Evolutionary conservation across 768 basidiomycete species (phyloP), one percentile per base, ranked within the genome.

Genomic region (Chalciporus chontae): DNA sequence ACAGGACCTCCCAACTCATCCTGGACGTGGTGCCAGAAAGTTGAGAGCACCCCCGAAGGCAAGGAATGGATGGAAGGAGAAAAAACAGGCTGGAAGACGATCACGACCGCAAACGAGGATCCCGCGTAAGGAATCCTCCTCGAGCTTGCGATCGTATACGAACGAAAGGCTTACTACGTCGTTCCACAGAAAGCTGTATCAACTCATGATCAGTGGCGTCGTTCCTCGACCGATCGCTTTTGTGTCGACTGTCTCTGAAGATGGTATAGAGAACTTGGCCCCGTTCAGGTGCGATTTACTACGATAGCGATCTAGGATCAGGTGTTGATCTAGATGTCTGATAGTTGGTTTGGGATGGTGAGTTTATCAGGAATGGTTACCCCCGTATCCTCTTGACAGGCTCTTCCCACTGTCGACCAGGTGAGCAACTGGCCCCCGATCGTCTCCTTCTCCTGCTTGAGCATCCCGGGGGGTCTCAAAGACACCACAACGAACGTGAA

Each of bases 401-500:
- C n/a, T 21, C 7, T 29, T 26, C 15, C 19, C 29, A 8, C 18
- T 8, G 17, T 23, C 24, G 6, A 21, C n/a, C 17, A 64, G 58
- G 55, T 67, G 9, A 58, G 26, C 51, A 34, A 56, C 51, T 27
- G 50, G 48, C 64, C 63, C 3, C 64, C 64, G 34, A 67, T 75
- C 60, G 57, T 81, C 21, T 73, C 73, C 10, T 61, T 77, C 48
- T 60, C 69, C 6, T 57, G 61, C 44, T 42, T 47, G 18, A 48
- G 50, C 24, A 13, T 41, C 3, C 54, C 57, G 8, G 58, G 11
- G n/a, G 29, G 55, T 6, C 32, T 58, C 29, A 71, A 72, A 50
- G 81, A 80, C 50, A 78, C 77, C 0, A 57, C 68, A 14, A 50
- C 56, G 21, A 81, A 81, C 56, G 24, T 57, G 44, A 75, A 77